phyloP scores from a whole-genome alignment of 306 rosid species.

The Cyamopsis tetragonoloba region DNA sequence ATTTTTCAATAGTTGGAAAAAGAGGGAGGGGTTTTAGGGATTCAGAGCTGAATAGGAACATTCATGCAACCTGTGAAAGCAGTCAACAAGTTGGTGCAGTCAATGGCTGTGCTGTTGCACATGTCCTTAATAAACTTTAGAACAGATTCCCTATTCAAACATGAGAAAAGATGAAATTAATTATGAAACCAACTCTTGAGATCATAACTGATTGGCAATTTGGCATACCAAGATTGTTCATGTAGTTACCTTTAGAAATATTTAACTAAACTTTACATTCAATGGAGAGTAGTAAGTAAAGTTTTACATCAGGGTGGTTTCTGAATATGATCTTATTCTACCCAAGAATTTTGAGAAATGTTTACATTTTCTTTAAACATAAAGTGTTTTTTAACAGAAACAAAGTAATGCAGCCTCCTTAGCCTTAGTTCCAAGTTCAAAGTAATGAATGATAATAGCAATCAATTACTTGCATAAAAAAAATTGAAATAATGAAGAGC shows the following conservation, averaged over 20 bases:
- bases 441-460: not conserved
- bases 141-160: slow-evolving; percentile 41
- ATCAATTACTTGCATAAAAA: not conserved
- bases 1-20: not conserved
- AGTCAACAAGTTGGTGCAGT: slow-evolving; percentile 72
- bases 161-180: slow-evolving; percentile 12
- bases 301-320: not conserved
- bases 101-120: slow-evolving; percentile 61
- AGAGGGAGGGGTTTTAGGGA: not conserved
- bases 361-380: not conserved
- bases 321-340: slow-evolving; percentile 10
- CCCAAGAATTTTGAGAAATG: slow-evolving; percentile 4
- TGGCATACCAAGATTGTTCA: slow-evolving; percentile 4
- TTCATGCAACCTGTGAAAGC: slow-evolving; percentile 67
- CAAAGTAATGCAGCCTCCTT: slow-evolving; percentile 4
- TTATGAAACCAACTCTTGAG: slow-evolving; percentile 9
- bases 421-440: not conserved
- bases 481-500: not conserved
- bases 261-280: not conserved
- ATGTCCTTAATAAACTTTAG: slow-evolving; percentile 52
- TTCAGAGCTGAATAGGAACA: not conserved
- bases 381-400: not conserved
- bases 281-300: not conserved
- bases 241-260: too few relatives aligned
- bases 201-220: not conserved